Conservation (phyloP, 2,329 filamentous ascomycete genomes). For the Balansia obtecta region DNA sequence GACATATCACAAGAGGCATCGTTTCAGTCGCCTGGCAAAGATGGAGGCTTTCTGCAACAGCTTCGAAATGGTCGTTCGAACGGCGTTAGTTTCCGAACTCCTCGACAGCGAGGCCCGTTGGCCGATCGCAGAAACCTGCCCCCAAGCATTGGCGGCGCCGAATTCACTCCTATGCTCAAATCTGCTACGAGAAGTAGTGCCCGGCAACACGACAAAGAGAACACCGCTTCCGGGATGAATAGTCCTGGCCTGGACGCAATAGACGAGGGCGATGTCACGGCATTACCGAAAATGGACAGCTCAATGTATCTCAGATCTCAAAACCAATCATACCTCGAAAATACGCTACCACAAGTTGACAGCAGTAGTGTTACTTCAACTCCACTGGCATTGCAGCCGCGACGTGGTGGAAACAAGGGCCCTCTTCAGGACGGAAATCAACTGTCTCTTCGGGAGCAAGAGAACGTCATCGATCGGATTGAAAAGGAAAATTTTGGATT, state of each 20-base stretch:
- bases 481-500: conserved; percentile 98
- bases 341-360: conserved; percentile 62
- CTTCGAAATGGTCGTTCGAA: conserved; percentile 53
- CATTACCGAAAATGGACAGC: conserved; percentile 59
- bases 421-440: conserved; percentile 78
- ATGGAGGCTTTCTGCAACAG: conserved; percentile 57
- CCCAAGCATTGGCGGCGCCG: conserved; percentile 50
- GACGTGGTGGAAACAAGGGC: conserved; percentile 49
- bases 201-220: conserved; percentile 51
- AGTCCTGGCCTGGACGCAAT: conserved; percentile 61
- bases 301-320: conserved; percentile 57
- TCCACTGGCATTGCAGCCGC: conserved; percentile 58
- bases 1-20: conserved; percentile 82
- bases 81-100: conserved; percentile 55
- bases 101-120: conserved; percentile 57
- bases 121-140: conserved; percentile 61
- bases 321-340: conserved; percentile 51
- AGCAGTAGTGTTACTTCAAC: conserved; percentile 76
- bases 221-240: conserved; percentile 41
- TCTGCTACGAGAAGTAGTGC: conserved; percentile 61
- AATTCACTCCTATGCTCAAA: conserved; percentile 92
- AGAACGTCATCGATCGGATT: conserved; percentile 88
- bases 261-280: conserved; percentile 61
- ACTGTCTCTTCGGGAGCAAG: conserved; percentile 84
- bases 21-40: conserved; percentile 67